phyloP scores from a whole-genome alignment of 805 yeast genomes.

The Lipomyces yamadae region DNA sequence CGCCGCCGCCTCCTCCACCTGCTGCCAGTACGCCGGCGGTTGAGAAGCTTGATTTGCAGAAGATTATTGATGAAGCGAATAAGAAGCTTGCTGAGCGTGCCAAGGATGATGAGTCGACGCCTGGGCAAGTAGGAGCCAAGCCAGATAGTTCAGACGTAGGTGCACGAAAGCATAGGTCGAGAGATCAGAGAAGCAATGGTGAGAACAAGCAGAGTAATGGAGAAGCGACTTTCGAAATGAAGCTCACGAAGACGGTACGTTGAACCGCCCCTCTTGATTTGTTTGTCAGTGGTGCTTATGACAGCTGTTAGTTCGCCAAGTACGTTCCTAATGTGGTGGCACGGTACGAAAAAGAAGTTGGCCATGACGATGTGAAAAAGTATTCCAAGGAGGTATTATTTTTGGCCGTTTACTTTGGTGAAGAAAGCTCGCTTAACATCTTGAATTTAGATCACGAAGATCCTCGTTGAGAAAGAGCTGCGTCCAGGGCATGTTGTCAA shows the following conservation, averaged over 20 bases:
- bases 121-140: constrained; percentile 14
- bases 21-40: constrained; percentile 40
- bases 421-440: not conserved
- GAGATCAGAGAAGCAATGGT: constrained; percentile 7
- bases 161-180: constrained; percentile 14
- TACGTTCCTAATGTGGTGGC: constrained; percentile 79
- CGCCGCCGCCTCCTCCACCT: constrained; percentile 43
- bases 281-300: constrained; percentile 5
- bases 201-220: constrained; percentile 12
- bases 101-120: constrained; percentile 42
- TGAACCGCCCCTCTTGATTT: too few species aligned
- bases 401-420: not conserved
- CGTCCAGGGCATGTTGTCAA: constrained; percentile 46
- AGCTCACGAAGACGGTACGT: constrained; percentile 28
- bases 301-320: constrained; percentile 59
- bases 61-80: constrained; percentile 51
- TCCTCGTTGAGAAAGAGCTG: constrained; percentile 70
- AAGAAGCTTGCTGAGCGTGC: constrained; percentile 45
- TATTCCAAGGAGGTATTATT: constrained; percentile 66
- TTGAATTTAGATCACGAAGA: constrained; percentile 55
- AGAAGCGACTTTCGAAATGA: constrained; percentile 12
- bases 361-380: constrained; percentile 71
- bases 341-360: constrained; percentile 62
- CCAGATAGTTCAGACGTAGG: constrained; percentile 12
- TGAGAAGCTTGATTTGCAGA: constrained; percentile 43